Conservation (phyloP, 257 asterid genomes). For the Rubia yunnanensis region DNA sequence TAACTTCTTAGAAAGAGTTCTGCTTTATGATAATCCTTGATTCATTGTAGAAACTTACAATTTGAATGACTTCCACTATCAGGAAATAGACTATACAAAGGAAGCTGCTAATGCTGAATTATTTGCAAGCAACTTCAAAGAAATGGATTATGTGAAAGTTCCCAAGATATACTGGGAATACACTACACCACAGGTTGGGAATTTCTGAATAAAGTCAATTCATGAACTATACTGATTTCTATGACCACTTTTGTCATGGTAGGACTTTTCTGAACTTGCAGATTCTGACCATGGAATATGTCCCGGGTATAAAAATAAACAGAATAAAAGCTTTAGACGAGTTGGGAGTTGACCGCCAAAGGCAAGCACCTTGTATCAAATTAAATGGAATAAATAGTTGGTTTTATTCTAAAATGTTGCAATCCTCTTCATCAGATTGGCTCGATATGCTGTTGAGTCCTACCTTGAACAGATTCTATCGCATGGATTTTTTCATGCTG, state of each 20-base stretch:
- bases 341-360: constrained; percentile 81
- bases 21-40: not conserved
- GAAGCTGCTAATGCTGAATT: constrained; percentile 82
- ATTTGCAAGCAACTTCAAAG: constrained; percentile 69
- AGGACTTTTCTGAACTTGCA: constrained; percentile 17
- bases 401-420: not conserved
- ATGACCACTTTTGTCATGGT: constrained; percentile 12
- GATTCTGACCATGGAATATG: constrained; percentile 88
- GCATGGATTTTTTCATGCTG: constrained; percentile 92
- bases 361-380: constrained; percentile 26
- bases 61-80: constrained; percentile 14
- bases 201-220: constrained; percentile 12
- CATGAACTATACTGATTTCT: constrained; percentile 9
- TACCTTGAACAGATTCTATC: constrained; percentile 89
- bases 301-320: constrained; percentile 88
- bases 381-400: not conserved
- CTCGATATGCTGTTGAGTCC: constrained; percentile 86
- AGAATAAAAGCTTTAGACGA: constrained; percentile 84
- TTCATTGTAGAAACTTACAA: not conserved
- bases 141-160: constrained; percentile 77
- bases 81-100: constrained; percentile 86
- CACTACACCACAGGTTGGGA: constrained; percentile 82
- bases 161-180: constrained; percentile 76
- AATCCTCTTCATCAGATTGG: constrained; percentile 42
- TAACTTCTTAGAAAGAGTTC: not conserved